Evolutionary conservation across 2,329 filamentous ascomycete species (phyloP).

Genomic region (Neocatenulostroma microsporum): DNA sequence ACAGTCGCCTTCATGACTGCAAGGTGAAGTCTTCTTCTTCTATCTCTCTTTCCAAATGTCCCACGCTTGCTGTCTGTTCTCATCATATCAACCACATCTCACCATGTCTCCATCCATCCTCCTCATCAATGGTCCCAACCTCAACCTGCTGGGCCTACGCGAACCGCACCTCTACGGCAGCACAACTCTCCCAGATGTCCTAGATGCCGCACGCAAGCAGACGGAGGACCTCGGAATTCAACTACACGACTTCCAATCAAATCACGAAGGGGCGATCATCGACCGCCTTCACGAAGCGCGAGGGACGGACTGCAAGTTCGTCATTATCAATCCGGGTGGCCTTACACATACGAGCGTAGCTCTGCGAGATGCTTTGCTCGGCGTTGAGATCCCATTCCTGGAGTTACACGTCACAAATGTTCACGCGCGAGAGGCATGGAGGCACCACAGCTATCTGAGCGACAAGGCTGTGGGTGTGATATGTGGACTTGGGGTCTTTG

Average conservation of each 20-base stretch:
- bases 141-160: conserved; percentile 68
- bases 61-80: too few relatives aligned
- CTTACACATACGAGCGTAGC: conserved; percentile 71
- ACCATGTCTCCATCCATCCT: too few relatives aligned
- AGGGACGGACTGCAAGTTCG: conserved; percentile 51
- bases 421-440: conserved; percentile 60
- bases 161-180: conserved; percentile 64
- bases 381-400: conserved; percentile 63
- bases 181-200: conserved; percentile 59
- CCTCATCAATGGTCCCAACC: conserved; percentile 50
- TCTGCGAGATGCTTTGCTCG: conserved; percentile 64
- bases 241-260: conserved; percentile 62
- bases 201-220: conserved; percentile 42
- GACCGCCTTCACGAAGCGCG: conserved; percentile 65
- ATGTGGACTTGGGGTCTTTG: conserved; percentile 52
- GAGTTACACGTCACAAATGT: conserved; percentile 73
- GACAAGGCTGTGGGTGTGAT: conserved; percentile 71
- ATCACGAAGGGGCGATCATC: conserved; percentile 67
- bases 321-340: conserved; percentile 69
- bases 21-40: too few relatives aligned
- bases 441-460: conserved; percentile 62
- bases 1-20: too few relatives aligned
- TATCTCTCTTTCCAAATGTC: too few relatives aligned
- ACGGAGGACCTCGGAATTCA: conserved; percentile 42
- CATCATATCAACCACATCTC: too few relatives aligned